Evolutionary conservation across 805 yeast genomes (phyloP).

Genomic region (Phaffomyces thermotolerans): DNA sequence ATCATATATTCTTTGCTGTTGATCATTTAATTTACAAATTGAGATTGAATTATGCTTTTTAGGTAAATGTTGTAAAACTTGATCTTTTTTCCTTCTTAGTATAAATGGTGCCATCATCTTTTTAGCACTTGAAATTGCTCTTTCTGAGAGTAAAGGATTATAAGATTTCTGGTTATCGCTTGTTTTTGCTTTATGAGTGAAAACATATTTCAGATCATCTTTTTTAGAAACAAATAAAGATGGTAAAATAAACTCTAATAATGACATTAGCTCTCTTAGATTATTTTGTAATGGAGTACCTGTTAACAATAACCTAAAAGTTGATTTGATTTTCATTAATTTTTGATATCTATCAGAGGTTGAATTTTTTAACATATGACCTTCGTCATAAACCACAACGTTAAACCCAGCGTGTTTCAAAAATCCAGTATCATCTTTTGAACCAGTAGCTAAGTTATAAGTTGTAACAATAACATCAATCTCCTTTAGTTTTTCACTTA

Average conservation of each 20-base stretch:
- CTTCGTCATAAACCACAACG: conserved; percentile 92
- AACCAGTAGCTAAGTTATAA: conserved; percentile 84
- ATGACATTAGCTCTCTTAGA: conserved; percentile 79
- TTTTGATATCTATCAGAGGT: conserved; percentile 80
- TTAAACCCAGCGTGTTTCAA: conserved; percentile 70
- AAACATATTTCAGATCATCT: conserved; percentile 74
- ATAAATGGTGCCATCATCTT: conserved; percentile 99
- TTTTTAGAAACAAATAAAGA: conserved; percentile 69
- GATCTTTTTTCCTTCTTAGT: conserved; percentile 83
- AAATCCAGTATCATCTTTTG: conserved; percentile 74
- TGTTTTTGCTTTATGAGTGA: conserved; percentile 81
- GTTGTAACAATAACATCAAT: conserved; percentile 94
- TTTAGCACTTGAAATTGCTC: conserved; percentile 88
- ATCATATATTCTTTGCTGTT: conserved; percentile 54
- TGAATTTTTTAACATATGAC: conserved; percentile 92
- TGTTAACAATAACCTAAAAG: conserved; percentile 80
- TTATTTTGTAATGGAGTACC: conserved; percentile 98
- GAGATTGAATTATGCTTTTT: conserved; percentile 58
- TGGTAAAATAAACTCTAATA: conserved; percentile 88
- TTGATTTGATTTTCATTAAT: conserved; percentile 75
- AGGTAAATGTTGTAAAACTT: conserved; percentile 87
- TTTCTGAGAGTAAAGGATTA: conserved; percentile 80
- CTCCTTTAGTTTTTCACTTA: conserved; percentile 42
- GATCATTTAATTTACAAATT: conserved; percentile 53
- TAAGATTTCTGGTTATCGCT: conserved; percentile 41